Evolutionary conservation across 768 basidiomycete genomes (phyloP).

Genomic region (Mrakia hoshinonis): DNA sequence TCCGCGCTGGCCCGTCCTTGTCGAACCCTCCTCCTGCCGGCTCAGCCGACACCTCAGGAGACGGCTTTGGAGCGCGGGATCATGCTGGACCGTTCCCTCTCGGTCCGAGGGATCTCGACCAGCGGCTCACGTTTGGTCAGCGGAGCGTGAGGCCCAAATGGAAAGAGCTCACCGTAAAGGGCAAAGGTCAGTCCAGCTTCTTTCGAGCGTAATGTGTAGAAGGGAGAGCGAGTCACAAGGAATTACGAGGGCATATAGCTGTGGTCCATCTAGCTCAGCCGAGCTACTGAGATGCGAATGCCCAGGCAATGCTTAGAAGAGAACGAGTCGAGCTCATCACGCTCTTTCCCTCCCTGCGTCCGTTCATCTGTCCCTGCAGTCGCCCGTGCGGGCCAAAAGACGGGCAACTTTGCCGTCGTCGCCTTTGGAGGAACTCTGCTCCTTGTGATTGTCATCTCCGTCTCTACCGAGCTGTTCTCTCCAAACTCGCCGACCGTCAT

Average conservation of each 20-base stretch:
- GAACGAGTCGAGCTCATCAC: too few relatives aligned
- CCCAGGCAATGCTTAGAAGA: too few relatives aligned
- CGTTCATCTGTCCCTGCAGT: too few relatives aligned
- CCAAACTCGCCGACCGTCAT: conserved; percentile 26
- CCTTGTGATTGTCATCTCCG: conserved; percentile 11
- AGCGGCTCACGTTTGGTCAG: not conserved
- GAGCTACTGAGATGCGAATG: too few relatives aligned
- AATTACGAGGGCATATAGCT: too few relatives aligned
- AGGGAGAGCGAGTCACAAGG: not conserved
- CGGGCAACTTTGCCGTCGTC: not conserved
- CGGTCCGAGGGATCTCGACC: conserved; percentile 10
- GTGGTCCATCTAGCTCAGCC: too few relatives aligned
- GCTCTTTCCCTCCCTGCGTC: too few relatives aligned
- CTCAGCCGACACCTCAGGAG: not conserved
- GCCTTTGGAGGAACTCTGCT: conserved; percentile 11
- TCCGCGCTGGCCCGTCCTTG: not conserved
- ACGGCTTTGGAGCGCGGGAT: conserved; percentile 16
- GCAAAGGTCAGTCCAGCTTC: conserved; percentile 10
- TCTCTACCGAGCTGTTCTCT: conserved; percentile 25
- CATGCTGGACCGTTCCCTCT: conserved; percentile 26
- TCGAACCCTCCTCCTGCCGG: not conserved
- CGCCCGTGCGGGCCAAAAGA: too few relatives aligned
- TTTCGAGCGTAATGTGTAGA: not conserved
- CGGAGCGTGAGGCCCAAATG: not conserved
- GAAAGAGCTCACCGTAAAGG: conserved; percentile 5